A percentile compares a stretch with the other conserved stretches of the same genome.
These are phyloP conservation scores for Rugosomyces carneus DNA, from an alignment of 1,284 basidiomycete genomes.

Conservation along the genomic window DNA sequence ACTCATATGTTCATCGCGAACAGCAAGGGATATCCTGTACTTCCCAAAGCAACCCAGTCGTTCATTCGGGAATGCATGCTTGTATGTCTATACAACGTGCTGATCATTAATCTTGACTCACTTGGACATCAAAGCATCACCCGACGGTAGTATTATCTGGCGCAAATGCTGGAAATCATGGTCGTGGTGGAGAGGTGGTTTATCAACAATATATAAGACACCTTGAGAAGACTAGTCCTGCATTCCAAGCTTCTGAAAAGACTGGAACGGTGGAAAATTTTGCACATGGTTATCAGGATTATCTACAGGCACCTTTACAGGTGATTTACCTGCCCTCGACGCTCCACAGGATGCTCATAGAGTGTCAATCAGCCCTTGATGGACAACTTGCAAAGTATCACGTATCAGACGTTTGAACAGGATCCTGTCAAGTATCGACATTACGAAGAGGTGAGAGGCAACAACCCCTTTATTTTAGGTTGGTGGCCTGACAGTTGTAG, in stretches of 20 bases:
- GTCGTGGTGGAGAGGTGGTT: conserved; percentile 76
- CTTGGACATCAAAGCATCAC: conserved; percentile 55
- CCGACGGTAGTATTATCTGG: conserved; percentile 81
- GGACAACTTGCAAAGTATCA: conserved; percentile 93
- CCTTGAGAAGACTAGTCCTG: conserved; percentile 70
- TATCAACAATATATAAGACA: conserved; percentile 90
- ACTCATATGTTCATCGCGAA: conserved; percentile 92
- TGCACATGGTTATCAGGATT: conserved; percentile 92
- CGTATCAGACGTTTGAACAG: conserved; percentile 96
- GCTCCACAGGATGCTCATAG: background rate
- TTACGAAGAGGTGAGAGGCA: conserved; percentile 77
- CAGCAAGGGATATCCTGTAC: conserved; percentile 93
- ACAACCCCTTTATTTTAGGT: background rate
- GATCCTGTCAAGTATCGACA: conserved; percentile 95
- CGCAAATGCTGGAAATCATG: conserved; percentile 58
- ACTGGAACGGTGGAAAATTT: conserved; percentile 80
- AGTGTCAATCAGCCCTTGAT: conserved; percentile 72
- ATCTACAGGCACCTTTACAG: conserved; percentile 91
- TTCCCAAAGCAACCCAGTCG: conserved; percentile 86
- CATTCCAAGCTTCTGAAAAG: conserved; percentile 51
- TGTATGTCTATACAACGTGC: conserved; percentile 40
- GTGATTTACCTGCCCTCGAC: conserved; percentile 28
- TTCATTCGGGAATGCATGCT: conserved; percentile 88
- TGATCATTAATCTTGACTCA: conserved; percentile 8
- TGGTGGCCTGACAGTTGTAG: conserved; percentile 28